Percentiles rank a stretch among this genome's conserved stretches.
phyloP scores from a whole-genome alignment of 2,329 filamentous ascomycete species.

The Graphilbum sp. region DNA sequence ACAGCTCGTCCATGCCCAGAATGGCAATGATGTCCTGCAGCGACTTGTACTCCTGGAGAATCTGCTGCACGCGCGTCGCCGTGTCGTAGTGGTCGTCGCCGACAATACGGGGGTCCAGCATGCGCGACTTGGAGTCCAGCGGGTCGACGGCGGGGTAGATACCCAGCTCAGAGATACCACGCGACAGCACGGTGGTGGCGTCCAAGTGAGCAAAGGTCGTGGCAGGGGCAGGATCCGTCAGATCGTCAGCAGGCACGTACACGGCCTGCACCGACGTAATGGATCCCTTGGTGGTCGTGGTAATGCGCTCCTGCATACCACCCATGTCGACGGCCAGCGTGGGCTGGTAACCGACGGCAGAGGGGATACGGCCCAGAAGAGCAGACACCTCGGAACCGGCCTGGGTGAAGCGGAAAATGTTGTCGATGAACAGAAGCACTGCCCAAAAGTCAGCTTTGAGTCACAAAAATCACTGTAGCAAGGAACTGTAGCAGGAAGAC shows the following conservation, averaged over 20 bases:
- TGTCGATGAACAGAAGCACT: conserved; percentile 99
- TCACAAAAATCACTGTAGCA: neutral
- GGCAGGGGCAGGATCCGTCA: conserved; percentile 98
- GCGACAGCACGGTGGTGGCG: conserved; percentile 99
- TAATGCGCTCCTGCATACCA: conserved; percentile 99
- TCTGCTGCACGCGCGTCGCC: conserved; percentile 92
- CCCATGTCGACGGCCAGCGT: conserved; percentile 98
- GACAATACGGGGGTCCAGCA: conserved; percentile 97
- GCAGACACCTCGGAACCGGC: conserved; percentile 99
- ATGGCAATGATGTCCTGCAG: conserved; percentile 99
- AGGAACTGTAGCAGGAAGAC: too few species aligned
- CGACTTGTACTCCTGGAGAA: conserved; percentile 99
- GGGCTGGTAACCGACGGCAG: conserved; percentile 99
- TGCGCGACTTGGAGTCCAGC: conserved; percentile 98
- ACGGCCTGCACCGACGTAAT: conserved; percentile 99
- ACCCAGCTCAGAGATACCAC: conserved; percentile 99
- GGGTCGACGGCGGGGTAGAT: conserved; percentile 99
- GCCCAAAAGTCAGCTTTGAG: conserved; percentile 14
- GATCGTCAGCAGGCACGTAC: conserved; percentile 99
- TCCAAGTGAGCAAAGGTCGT: conserved; percentile 99
- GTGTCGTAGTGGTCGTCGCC: conserved; percentile 95
- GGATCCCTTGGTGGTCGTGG: conserved; percentile 97
- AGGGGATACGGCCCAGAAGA: conserved; percentile 97
- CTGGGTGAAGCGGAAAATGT: conserved; percentile 99
- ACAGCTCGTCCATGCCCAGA: conserved; percentile 99